Evolutionary conservation across 2,329 filamentous ascomycete genomes (phyloP), one percentile per base, ranked within the genome.

Genomic region (Exophiala sp.): DNA sequence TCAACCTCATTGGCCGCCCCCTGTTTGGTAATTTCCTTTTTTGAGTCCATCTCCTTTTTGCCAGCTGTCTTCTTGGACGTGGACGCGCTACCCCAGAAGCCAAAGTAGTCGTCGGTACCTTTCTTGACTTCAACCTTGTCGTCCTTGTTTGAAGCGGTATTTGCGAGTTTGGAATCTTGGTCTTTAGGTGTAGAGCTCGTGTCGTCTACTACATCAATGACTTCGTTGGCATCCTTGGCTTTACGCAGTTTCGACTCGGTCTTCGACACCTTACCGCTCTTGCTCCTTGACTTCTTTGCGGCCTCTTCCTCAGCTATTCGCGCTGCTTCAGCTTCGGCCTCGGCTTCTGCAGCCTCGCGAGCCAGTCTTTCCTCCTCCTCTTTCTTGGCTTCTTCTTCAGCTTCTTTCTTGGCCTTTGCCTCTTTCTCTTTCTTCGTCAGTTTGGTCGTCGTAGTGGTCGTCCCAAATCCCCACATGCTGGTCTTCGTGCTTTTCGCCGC

Each of bases 371-470:
- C 61, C 35, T 61, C 64, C 58, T 54, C 64, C 52, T 60, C 57
- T 48, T 48, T 50, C 24, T 47, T 49, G 50, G 55, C 57, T 43
- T 62, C 51, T 52, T 52, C 63, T 60, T 58, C 68, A 48, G 60
- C 68, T 44, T 68, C 66, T 41, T 68, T 66, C 40, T 71, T 71
- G 4, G 65, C 65, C 49, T 73, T 70, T 30, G 69, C 67, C 59
- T 72, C 71, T 51, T 71, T 74, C 51, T 76, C 72, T 43, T 74
- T 72, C 40, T 67, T 64, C 11, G 62, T 54, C 58, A 68, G 71
- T 52, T 64, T 63, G 56, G 73, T 74, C 27, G 67, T 59, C 27
- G 67, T 62, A 5, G 68, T 62, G 9, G 64, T 64, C 21, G 64
- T 52, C 8, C 69, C 69, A 22, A 72, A 68, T 35, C 69, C 69